Evolutionary conservation across 176 grass and related monocot genomes (phyloP).

Genomic region (Oryza punctata): DNA sequence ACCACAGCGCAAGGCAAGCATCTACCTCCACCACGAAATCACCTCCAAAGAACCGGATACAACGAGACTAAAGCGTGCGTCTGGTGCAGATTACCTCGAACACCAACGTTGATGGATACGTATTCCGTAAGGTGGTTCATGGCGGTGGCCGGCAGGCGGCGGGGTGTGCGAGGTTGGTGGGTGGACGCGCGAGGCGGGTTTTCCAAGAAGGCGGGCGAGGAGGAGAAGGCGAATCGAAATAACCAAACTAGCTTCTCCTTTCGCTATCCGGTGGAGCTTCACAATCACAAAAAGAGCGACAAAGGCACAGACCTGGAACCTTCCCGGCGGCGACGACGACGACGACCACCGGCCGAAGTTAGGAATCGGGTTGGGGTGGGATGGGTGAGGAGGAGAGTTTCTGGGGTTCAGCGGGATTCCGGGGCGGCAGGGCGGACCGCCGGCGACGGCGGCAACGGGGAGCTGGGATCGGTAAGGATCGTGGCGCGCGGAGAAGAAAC

Average conservation of each 20-base stretch:
- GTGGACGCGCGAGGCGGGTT: conserved; percentile 13
- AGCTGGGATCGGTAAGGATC: not conserved
- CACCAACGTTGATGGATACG: not conserved
- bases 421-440: not conserved
- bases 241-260: not conserved
- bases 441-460: too few species aligned
- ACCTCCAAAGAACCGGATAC: not conserved
- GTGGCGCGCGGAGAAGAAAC: not conserved
- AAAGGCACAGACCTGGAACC: not conserved
- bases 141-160: not conserved
- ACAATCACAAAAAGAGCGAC: not conserved
- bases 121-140: not conserved
- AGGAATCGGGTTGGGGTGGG: not conserved
- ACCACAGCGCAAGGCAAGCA: not conserved
- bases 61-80: not conserved
- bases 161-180: not conserved
- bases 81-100: not conserved
- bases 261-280: not conserved
- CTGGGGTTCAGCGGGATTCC: not conserved
- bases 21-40: not conserved
- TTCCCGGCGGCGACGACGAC: not conserved
- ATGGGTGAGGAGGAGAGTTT: not conserved
- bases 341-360: not conserved
- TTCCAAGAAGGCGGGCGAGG: not conserved
- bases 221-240: not conserved